Evolutionary conservation across 140 eudicot genomes (phyloP).

Genomic region (Stevia rebaudiana): DNA sequence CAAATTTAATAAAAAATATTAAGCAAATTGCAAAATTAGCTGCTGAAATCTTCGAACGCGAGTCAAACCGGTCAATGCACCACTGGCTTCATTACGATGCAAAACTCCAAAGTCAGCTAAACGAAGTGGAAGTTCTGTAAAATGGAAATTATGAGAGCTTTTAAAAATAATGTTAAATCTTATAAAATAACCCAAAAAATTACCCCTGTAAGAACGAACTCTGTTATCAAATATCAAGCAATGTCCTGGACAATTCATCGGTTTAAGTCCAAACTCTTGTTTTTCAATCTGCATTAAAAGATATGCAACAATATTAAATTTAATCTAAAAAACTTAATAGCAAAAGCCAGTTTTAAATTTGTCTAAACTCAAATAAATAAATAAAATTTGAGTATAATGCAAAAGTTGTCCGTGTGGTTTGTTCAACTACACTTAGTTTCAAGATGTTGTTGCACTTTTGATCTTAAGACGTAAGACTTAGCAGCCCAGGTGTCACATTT

Average conservation of each 20-base stretch:
- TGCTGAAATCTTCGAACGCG: slow-evolving; percentile 98
- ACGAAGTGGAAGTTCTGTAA: slow-evolving; percentile 93
- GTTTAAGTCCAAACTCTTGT: slow-evolving; percentile 91
- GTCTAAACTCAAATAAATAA: no score
- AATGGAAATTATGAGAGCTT: neutral
- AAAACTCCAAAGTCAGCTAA: slow-evolving; percentile 95
- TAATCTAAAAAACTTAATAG: neutral
- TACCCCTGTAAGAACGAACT: slow-evolving; percentile 97
- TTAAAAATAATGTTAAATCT: neutral
- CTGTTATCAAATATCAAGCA: slow-evolving; percentile 80
- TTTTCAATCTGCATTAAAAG: slow-evolving; percentile 62
- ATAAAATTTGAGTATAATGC: no score
- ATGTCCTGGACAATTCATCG: slow-evolving; percentile 98
- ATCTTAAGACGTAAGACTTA: no score
- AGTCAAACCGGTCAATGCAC: slow-evolving; percentile 92
- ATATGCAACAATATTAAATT: neutral
- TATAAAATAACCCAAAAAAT: neutral
- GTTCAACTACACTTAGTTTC: no score
- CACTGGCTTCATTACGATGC: slow-evolving; percentile 99
- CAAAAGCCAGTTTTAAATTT: neutral
- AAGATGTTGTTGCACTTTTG: no score
- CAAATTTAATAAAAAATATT: no score
- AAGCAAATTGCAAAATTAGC: slow-evolving; percentile 33
- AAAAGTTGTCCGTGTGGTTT: no score
- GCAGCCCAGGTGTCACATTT: no score